Evolutionary conservation across 2,329 filamentous ascomycete genomes (phyloP), one percentile per base, ranked within the genome.

Genomic region (Exserohilum turcica): DNA sequence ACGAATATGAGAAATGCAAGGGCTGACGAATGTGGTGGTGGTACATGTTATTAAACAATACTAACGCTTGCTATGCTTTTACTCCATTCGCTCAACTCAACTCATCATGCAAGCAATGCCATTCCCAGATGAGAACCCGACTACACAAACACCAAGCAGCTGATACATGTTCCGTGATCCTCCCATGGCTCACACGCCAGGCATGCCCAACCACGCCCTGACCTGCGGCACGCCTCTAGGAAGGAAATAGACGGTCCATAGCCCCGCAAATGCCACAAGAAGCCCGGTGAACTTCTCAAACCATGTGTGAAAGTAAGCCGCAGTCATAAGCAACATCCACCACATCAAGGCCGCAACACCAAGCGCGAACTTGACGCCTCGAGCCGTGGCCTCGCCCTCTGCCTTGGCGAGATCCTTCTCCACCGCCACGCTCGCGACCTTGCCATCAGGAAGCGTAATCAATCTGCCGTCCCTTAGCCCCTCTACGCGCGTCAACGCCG

Each of bases 281-380:
- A 80, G 63, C 0, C 79, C 79, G 13, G 79, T 81, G 45, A 80
- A 77, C 88, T 97, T 99, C 79, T 99, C 94, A 66, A 95, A 87
- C 92, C 93, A 97, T 0, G 94, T 99, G 75, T 99, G 94, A 70
- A 99, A 99, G 81, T 93, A 99, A 33, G 95, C 92, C 2, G 92
- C 92, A 35, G 94, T 99, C 94, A 99, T 99, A 56, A 97, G 81
- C 72, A 99, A 76, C 94, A 99, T 99, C 91, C 94, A 97, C 79
- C 87, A 84, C 69, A 88, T 91, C 69, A 97, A 67, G 0, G 76
- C 86, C 15, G 89, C 82, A 21, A 97, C 85, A 0, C 70, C 71
- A 71, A 83, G 57, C 63, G 77, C 62, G 67, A 77, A 76, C 58
- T 86, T 83, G 60, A 88, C 77, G 12, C 80, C 84, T 76, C 7